Base-by-base conservation (phyloP, 257 asterid genomes). In the Sherardia arvensis region DNA sequence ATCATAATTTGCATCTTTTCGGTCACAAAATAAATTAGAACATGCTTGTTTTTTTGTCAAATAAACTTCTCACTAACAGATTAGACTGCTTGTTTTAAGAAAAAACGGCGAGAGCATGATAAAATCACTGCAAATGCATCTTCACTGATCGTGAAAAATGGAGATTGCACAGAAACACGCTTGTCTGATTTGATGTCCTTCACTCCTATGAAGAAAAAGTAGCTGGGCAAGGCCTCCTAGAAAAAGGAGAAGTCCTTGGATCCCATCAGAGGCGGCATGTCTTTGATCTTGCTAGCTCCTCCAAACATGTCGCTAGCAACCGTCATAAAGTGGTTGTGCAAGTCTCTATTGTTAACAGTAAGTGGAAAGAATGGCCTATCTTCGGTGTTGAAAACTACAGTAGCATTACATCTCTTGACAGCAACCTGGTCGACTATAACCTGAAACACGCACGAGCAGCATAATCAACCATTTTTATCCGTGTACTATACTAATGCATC, bases 401-500 rank as follows among this genome's bases (percentile, higher is more conserved):
- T 85, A 32, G 99, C 96, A 60, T 85, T 89, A 85, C 99, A 93
- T 63, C 96, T 79, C 64, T 85, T 96, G 2, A 93, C 99, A 2
- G 92, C 74, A 15, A 96, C 91, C 87, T 93, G 99, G 43, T 82
- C 83, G 27, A 73, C 71, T 32, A 93, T 84, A 54, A 93, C 95
- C 98, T 92, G 78, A 28, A 47, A 49, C 65, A 48, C 45, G n/a
- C n/a, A n/a, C n/a, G n/a, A n/a, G n/a, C n/a, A n/a, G n/a, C n/a
- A n/a, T n/a, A n/a, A n/a, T n/a, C n/a, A n/a, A n/a, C n/a, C n/a
- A n/a, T n/a, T n/a, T n/a, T n/a, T n/a, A n/a, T n/a, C n/a, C n/a
- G n/a, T n/a, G n/a, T n/a, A n/a, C n/a, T n/a, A n/a, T n/a, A n/a
- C n/a, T n/a, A n/a, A n/a, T n/a, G n/a, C n/a, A n/a, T n/a, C n/a